Percentiles rank a stretch among this genome's conserved stretches.
Evolutionary conservation across 2,329 filamentous ascomycete species (phyloP).

Genomic region (Calonectria montana): DNA sequence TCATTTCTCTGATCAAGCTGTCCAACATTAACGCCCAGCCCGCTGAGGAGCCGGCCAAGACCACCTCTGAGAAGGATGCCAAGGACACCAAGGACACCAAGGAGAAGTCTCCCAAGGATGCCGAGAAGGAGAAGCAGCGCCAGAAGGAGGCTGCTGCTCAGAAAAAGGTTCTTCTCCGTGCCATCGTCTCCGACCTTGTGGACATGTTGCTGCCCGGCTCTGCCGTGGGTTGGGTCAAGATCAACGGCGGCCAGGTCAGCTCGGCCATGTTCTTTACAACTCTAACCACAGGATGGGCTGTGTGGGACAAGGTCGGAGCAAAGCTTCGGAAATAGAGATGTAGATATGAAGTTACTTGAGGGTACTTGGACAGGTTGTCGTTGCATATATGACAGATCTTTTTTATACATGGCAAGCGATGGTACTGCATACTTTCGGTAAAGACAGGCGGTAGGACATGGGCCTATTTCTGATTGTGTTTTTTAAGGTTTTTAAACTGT

Average conservation of each 20-base stretch:
- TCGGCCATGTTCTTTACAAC: constrained; percentile 71
- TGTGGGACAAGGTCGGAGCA: constrained; percentile 66
- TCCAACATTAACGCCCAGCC: constrained; percentile 42
- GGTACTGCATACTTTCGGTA: neutral
- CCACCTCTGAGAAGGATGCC: constrained; percentile 22
- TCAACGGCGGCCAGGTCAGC: constrained; percentile 64
- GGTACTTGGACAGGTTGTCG: neutral
- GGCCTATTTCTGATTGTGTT: constrained; percentile 5
- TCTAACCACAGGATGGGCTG: constrained; percentile 67
- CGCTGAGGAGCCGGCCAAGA: constrained; percentile 14
- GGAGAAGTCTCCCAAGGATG: constrained; percentile 34
- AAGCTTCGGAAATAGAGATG: constrained; percentile 33
- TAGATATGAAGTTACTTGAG: neutral
- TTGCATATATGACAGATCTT: neutral
- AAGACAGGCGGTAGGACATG: neutral
- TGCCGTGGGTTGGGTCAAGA: constrained; percentile 69
- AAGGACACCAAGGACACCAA: constrained; percentile 19
- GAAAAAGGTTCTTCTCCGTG: constrained; percentile 55
- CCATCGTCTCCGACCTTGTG: constrained; percentile 66
- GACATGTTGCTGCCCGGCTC: constrained; percentile 73
- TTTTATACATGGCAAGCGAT: neutral
- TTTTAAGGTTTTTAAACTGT: neutral
- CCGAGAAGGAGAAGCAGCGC: constrained; percentile 49
- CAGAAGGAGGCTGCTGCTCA: constrained; percentile 48
- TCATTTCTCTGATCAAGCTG: constrained; percentile 56